Percentiles rank a stretch among this genome's conserved stretches.
phyloP scores from a whole-genome alignment of 371 early-diverging fungal species.

The Lichtheimia ramosa region DNA sequence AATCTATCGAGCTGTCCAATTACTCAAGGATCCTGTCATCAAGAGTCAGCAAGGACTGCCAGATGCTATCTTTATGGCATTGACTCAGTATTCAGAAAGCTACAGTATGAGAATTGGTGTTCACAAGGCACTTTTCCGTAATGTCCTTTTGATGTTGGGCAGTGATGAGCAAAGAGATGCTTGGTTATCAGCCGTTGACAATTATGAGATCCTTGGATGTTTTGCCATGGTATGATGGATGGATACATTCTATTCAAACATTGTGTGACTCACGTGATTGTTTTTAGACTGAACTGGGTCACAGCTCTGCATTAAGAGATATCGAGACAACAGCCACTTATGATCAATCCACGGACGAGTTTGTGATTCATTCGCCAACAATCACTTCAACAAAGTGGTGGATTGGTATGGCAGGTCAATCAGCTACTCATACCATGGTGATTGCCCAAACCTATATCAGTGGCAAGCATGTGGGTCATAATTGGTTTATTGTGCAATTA shows the following conservation, averaged over 20 bases:
- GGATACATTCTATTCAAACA: background rate
- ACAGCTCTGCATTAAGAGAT: constrained; percentile 84
- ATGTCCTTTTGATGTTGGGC: constrained; percentile 61
- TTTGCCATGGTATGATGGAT: constrained; percentile 78
- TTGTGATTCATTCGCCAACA: constrained; percentile 82
- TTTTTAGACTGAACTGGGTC: constrained; percentile 59
- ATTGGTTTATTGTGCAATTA: constrained; percentile 86
- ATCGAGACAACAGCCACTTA: constrained; percentile 89
- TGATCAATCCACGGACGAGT: constrained; percentile 73
- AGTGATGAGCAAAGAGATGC: constrained; percentile 56
- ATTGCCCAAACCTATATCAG: constrained; percentile 67
- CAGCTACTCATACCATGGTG: constrained; percentile 72
- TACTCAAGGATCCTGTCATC: constrained; percentile 12
- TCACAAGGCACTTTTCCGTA: constrained; percentile 60
- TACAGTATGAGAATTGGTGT: constrained; percentile 69
- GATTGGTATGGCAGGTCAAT: constrained; percentile 88
- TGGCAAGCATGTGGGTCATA: constrained; percentile 72
- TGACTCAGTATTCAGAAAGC: constrained; percentile 55
- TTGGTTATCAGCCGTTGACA: constrained; percentile 55
- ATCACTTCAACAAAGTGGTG: constrained; percentile 92
- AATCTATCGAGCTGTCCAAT: constrained; percentile 41
- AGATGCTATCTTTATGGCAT: constrained; percentile 14
- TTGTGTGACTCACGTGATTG: background rate
- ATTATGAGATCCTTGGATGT: constrained; percentile 60
- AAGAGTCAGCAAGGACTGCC: constrained; percentile 14